These are phyloP conservation scores for Cladosporium sp. DNA, from an alignment of 2,329 filamentous ascomycete species.

Conservation along the genomic window DNA sequence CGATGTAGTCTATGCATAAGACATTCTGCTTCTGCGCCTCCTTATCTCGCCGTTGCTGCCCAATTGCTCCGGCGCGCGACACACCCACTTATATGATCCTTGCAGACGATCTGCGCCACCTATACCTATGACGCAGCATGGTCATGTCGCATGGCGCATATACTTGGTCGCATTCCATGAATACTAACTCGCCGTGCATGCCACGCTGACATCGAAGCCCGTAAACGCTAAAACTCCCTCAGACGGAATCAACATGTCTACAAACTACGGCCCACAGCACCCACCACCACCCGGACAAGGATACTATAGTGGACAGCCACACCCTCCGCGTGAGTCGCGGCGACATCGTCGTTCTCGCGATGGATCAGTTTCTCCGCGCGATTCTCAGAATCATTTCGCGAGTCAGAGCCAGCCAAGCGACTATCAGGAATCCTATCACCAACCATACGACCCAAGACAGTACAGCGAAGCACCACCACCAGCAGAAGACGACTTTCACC, in stretches of 20 bases:
- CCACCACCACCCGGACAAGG: constrained; percentile 15
- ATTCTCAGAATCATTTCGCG: neutral
- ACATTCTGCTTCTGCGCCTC: neutral
- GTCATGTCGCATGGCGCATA: constrained; percentile 1
- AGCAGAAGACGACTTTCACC: neutral
- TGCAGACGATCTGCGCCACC: constrained; percentile 16
- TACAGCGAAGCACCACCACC: constrained; percentile 3
- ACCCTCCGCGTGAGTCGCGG: neutral
- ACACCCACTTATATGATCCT: constrained; percentile 9
- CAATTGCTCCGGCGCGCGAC: constrained; percentile 13
- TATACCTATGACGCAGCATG: constrained; percentile 10
- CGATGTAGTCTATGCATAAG: neutral
- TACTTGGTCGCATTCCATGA: neutral
- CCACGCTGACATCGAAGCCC: neutral
- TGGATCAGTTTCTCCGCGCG: constrained; percentile 4
- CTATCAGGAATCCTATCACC: neutral
- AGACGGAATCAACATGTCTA: constrained; percentile 4
- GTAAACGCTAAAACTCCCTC: neutral
- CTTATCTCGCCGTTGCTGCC: constrained; percentile 2
- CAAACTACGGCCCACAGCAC: constrained; percentile 1
- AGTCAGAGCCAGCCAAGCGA: neutral
- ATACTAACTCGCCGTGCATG: neutral
- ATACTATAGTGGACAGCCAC: constrained; percentile 12
- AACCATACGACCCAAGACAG: neutral
- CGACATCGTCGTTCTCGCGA: constrained; percentile 1